A percentile compares a stretch with the other conserved stretches of the same genome.
Evolutionary conservation across 768 basidiomycete genomes (phyloP).

Genomic region (Infundibulicybe gibba): DNA sequence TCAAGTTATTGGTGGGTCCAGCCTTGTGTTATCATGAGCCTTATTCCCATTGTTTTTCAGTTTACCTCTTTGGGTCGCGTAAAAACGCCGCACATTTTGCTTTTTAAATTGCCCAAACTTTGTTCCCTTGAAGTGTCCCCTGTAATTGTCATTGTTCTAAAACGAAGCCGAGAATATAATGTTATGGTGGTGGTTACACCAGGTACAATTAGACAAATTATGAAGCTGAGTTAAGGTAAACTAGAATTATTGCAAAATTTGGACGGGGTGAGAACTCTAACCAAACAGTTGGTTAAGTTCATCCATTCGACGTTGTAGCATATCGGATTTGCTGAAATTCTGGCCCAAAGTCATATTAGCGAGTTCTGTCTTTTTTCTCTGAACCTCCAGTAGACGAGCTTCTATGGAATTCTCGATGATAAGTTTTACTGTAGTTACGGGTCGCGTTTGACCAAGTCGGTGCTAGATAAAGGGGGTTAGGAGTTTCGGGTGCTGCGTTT

Average conservation of each 20-base stretch:
- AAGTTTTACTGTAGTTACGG: slow-evolving; percentile 88
- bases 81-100: slow-evolving; percentile 76
- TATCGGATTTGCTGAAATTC: slow-evolving; percentile 82
- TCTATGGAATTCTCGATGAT: slow-evolving; percentile 96
- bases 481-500: neutral
- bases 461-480: slow-evolving; percentile 49
- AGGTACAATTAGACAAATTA: slow-evolving; percentile 10
- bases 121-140: neutral
- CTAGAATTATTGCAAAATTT: slow-evolving; percentile 23
- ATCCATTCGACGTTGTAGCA: slow-evolving; percentile 84
- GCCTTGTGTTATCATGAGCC: neutral
- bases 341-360: slow-evolving; percentile 93
- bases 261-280: slow-evolving; percentile 23
- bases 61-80: slow-evolving; percentile 71
- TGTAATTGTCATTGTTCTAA: slow-evolving; percentile 2
- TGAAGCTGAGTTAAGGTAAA: slow-evolving; percentile 14
- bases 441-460: slow-evolving; percentile 90
- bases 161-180: neutral
- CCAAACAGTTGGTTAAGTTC: slow-evolving; percentile 79
- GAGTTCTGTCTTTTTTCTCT: slow-evolving; percentile 90
- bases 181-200: slow-evolving; percentile 1
- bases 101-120: slow-evolving; percentile 37
- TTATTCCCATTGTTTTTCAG: slow-evolving; percentile 16
- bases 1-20: slow-evolving; percentile 52
- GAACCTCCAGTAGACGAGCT: slow-evolving; percentile 86